A percentile compares a stretch with the other conserved stretches of the same genome.
Conservation (phyloP, 23 red algal genomes). For the Gracilaria caudata region DNA sequence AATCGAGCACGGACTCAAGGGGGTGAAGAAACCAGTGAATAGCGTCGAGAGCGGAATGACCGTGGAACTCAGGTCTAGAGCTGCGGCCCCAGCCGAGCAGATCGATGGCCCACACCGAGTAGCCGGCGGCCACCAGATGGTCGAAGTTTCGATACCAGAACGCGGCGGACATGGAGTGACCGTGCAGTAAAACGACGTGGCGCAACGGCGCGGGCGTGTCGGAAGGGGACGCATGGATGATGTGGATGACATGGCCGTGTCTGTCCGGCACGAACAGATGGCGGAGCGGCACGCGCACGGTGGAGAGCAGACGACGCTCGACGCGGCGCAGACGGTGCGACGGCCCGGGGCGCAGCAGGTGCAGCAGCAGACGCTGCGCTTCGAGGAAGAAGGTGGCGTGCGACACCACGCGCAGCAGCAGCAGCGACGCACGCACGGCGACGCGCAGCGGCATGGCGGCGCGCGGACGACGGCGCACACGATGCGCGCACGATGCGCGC, state of each 20-base stretch:
- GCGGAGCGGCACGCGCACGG: constrained; percentile 3
- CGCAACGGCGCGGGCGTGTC: constrained; percentile 18
- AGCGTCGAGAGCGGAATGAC: constrained; percentile 40
- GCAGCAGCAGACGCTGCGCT: constrained; percentile 65
- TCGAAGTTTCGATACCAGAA: constrained; percentile 88
- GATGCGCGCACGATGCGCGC: not conserved
- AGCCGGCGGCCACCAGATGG: constrained; percentile 72
- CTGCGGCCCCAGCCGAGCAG: constrained; percentile 95
- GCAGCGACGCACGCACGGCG: constrained; percentile 29
- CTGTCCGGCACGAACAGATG: constrained; percentile 45
- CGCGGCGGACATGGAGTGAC: constrained; percentile 94
- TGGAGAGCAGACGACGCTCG: constrained; percentile 44
- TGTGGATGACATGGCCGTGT: constrained; percentile 43
- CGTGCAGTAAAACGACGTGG: constrained; percentile 86
- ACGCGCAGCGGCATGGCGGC: not conserved
- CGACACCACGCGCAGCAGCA: constrained; percentile 44
- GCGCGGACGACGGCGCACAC: not conserved
- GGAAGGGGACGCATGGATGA: constrained; percentile 3
- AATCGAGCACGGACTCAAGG: constrained; percentile 7
- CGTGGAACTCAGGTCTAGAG: constrained; percentile 59
- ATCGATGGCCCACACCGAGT: constrained; percentile 82
- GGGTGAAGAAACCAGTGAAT: constrained; percentile 53
- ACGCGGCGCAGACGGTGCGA: constrained; percentile 23
- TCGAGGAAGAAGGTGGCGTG: constrained; percentile 69
- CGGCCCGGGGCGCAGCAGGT: constrained; percentile 36